Conservation (phyloP, 768 basidiomycete species). For the Rhizopogon sp. region DNA sequence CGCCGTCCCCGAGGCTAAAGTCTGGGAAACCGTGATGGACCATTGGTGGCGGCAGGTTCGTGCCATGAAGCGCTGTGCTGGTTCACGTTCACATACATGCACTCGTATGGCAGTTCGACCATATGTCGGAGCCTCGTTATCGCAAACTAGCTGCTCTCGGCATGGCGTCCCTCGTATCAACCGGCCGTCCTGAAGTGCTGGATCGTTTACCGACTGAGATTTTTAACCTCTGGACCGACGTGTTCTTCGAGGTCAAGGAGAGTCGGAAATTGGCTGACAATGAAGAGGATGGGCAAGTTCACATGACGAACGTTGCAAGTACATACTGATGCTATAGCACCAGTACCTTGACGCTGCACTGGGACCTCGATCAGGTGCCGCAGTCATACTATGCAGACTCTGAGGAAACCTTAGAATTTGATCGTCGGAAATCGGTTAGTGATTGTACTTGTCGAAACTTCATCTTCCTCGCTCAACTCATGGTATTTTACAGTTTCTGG, state of each 20-base stretch:
- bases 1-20: slow-evolving; percentile 42
- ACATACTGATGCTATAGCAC: not conserved
- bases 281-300: slow-evolving; percentile 33
- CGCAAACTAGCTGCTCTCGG: slow-evolving; percentile 85
- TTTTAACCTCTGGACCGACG: slow-evolving; percentile 85
- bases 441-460: not conserved
- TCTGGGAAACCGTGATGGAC: slow-evolving; percentile 67
- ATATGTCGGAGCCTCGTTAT: slow-evolving; percentile 80
- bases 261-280: slow-evolving; percentile 36
- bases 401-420: slow-evolving; percentile 69
- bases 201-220: slow-evolving; percentile 68
- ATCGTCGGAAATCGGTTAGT: slow-evolving; percentile 68
- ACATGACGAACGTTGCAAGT: not conserved
- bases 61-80: slow-evolving; percentile 6
- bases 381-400: slow-evolving; percentile 54
- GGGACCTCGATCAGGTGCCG: slow-evolving; percentile 65
- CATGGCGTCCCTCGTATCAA: slow-evolving; percentile 70
- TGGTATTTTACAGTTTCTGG: slow-evolving; percentile 47
- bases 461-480: slow-evolving; percentile 3
- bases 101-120: slow-evolving; percentile 63
- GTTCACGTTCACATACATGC: not conserved
- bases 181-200: slow-evolving; percentile 69
- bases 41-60: slow-evolving; percentile 80
- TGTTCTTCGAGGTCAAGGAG: slow-evolving; percentile 83
- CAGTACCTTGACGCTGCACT: slow-evolving; percentile 50